Conservation (phyloP, 495 filamentous ascomycete genomes). For the Clohesyomyces aquaticus region DNA sequence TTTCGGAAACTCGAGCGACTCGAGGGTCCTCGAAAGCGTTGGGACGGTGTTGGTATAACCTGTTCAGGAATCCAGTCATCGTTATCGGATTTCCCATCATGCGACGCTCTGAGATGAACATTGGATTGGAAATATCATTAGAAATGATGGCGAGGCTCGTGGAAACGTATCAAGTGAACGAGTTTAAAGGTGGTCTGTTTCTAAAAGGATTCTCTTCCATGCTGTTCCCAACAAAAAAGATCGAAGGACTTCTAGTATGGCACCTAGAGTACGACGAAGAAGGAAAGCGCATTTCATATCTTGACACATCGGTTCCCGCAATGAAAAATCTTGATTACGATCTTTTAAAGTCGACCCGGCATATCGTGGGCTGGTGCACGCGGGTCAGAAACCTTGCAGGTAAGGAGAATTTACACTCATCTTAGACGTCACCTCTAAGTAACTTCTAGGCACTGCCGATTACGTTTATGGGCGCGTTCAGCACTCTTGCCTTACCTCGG, state of each 20-base stretch:
- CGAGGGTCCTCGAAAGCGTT: neutral
- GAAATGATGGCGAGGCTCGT: constrained; percentile 23
- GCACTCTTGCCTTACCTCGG: no score
- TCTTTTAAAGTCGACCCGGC: constrained; percentile 11
- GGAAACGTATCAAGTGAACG: constrained; percentile 1
- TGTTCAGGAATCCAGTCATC: constrained; percentile 47
- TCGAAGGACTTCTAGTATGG: constrained; percentile 38
- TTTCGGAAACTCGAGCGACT: neutral
- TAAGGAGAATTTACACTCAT: constrained; percentile 7
- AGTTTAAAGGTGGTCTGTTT: constrained; percentile 17
- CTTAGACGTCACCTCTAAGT: no score
- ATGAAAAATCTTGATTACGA: constrained; percentile 21
- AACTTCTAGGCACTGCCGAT: no score
- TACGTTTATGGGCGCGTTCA: no score
- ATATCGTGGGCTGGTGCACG: constrained; percentile 25
- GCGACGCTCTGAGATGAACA: constrained; percentile 5
- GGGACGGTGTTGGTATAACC: constrained; percentile 48
- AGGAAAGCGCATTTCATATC: neutral
- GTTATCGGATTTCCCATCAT: constrained; percentile 47
- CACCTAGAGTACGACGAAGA: neutral
- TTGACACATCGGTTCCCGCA: neutral
- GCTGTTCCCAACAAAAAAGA: constrained; percentile 6
- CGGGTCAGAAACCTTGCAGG: constrained; percentile 4
- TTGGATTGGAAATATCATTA: constrained; percentile 40
- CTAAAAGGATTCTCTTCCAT: constrained; percentile 45